Evolutionary conservation across 345 rosid species (phyloP), one percentile per base, ranked within the genome.

Genomic region (Dipteronia sinensis): DNA sequence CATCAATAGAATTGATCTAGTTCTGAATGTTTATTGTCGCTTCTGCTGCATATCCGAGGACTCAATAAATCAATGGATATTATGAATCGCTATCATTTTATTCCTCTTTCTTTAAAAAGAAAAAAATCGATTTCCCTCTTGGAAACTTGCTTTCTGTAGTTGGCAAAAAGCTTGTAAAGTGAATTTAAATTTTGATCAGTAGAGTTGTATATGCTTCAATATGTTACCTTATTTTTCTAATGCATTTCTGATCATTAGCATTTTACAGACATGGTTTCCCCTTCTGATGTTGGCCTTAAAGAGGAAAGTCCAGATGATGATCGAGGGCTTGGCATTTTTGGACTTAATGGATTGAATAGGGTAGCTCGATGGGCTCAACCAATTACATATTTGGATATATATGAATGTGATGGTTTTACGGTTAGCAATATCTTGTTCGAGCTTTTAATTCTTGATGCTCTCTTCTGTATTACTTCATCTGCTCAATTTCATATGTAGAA

Each of bases 331-430:
- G 95, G 98, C 5, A 76, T 94, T 79, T 91, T 86, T 64, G 94
- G 92, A 23, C 78, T 85, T 78, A 78, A 81, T 53, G 80, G 56
- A 71, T 61, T 82, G n/a, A 90, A 83, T 80, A 80, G 92, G 78
- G 89, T 82, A 69, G 87, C 90, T 78, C 78, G 93, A 74, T 96
- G 97, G 97, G 91, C 97, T 81, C 97, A 94, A 72, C 98, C 99
- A 67, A 91, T 94, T 71, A 94, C 98, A 51, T 96, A 87, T 84
- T 67, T 94, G 69, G 92, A 94, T 67, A 73, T 96, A 44, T 87
- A 82, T 77, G 97, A 92, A 81, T 84, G 86, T 76, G 87, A 89
- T 74, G 87, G 84, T 79, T 92, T 96, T 82, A 94, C 95, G 19
- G 98, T 92, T 83, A 67, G 87, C 38, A 53, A 63, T 76, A 8